These are phyloP conservation scores for Hortiboletus campestris DNA, from an alignment of 768 basidiomycete species.

Conservation along the genomic window DNA sequence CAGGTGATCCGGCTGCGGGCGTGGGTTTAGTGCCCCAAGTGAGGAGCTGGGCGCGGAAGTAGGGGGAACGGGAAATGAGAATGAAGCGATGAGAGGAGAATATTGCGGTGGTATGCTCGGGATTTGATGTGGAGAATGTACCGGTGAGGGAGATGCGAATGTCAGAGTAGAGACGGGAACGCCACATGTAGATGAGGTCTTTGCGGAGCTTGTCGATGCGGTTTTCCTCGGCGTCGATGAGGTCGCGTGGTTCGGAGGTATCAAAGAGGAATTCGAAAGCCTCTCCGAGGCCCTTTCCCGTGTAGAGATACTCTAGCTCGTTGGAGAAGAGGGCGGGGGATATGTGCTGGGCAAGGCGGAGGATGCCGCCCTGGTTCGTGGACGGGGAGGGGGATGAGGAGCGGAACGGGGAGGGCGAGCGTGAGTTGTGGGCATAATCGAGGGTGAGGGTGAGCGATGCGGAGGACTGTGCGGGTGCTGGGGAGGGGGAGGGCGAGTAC, in stretches of 20 bases:
- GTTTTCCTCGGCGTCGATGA: conserved; percentile 49
- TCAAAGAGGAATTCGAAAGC: conserved; percentile 89
- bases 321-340: conserved; percentile 83
- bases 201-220: conserved; percentile 85
- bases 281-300: conserved; percentile 84
- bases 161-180: conserved; percentile 91
- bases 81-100: conserved; percentile 95
- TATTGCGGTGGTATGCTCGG: conserved; percentile 71
- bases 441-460: conserved; percentile 54
- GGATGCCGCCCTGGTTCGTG: conserved; percentile 41
- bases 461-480: conserved; percentile 56
- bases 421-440: conserved; percentile 39
- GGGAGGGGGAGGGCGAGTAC: conserved; percentile 47
- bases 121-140: conserved; percentile 59
- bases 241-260: conserved; percentile 40
- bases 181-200: conserved; percentile 96
- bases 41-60: conserved; percentile 81
- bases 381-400: conserved; percentile 48
- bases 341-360: conserved; percentile 64
- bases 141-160: conserved; percentile 78
- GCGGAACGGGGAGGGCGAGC: conserved; percentile 47
- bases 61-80: conserved; percentile 83
- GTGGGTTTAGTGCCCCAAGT: conserved; percentile 49
- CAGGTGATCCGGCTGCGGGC: conserved; percentile 22
- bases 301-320: conserved; percentile 93